Percentiles rank a stretch among this genome's conserved stretches.
Evolutionary conservation across 768 basidiomycete species (phyloP).

Genomic region (Hericium rajendrae): DNA sequence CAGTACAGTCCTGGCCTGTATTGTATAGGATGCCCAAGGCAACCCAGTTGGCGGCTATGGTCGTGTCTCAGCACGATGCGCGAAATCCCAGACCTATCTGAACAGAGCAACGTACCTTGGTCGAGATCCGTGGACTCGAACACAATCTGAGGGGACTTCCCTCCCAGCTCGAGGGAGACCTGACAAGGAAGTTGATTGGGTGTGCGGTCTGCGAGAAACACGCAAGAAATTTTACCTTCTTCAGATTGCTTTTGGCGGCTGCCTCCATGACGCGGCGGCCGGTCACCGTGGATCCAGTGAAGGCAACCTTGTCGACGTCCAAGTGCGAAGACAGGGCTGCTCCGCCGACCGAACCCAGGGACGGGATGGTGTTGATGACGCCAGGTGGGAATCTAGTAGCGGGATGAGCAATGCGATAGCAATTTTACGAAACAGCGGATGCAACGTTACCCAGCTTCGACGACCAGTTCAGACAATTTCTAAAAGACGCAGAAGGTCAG

Average conservation of each 20-base stretch:
- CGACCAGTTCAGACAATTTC: conserved; percentile 77
- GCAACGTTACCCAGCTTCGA: conserved; percentile 65
- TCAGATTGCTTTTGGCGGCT: conserved; percentile 87
- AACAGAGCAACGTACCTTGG: conserved; percentile 41
- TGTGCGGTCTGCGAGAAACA: background rate
- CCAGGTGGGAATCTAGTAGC: conserved; percentile 73
- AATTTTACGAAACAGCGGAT: background rate
- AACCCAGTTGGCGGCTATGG: conserved; percentile 71
- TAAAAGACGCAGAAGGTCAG: conserved; percentile 19
- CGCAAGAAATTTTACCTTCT: conserved; percentile 48
- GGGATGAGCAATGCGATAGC: conserved; percentile 6
- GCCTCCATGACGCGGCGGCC: conserved; percentile 89
- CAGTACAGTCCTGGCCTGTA: conserved; percentile 89
- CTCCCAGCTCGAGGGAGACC: conserved; percentile 90
- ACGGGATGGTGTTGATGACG: conserved; percentile 82
- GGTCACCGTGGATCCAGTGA: conserved; percentile 86
- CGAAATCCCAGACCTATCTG: background rate
- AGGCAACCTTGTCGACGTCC: conserved; percentile 90
- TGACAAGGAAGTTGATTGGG: conserved; percentile 17
- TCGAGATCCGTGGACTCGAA: conserved; percentile 90
- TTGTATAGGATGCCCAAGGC: conserved; percentile 83
- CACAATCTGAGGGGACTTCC: conserved; percentile 83
- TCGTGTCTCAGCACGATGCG: background rate
- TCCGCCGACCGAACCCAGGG: conserved; percentile 73
- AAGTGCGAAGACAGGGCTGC: conserved; percentile 74